phyloP scores from a whole-genome alignment of 306 rosid species.

The Cucurbita maxima region DNA sequence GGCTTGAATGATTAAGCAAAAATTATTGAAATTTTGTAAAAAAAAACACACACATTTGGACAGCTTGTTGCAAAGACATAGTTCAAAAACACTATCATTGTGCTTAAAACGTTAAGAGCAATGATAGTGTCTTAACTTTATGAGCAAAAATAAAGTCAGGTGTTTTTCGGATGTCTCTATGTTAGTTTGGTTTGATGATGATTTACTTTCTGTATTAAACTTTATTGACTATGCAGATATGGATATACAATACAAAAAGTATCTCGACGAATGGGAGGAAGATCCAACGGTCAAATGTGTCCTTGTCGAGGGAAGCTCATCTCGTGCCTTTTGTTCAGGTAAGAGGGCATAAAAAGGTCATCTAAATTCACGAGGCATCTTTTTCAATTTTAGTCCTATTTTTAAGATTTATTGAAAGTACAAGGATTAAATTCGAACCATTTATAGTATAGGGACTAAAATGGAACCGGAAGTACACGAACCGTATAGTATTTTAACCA shows the following conservation, averaged over 20 bases:
- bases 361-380: background rate
- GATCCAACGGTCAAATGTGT: constrained; percentile 83
- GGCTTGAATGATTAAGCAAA: background rate
- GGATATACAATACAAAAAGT: constrained; percentile 73
- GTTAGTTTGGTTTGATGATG: background rate
- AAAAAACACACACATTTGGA: background rate
- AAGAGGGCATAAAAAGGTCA: constrained; percentile 7
- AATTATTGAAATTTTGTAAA: background rate
- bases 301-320: constrained; percentile 67
- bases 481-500: no score
- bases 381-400: background rate
- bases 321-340: constrained; percentile 97
- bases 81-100: background rate
- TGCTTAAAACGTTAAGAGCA: background rate
- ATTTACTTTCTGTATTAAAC: constrained; percentile 7
- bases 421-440: no score
- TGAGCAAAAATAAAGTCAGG: background rate
- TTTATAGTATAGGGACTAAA: no score
- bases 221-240: constrained; percentile 42
- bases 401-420: no score
- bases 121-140: background rate
- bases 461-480: no score
- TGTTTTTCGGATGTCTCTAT: background rate
- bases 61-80: background rate
- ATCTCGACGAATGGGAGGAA: constrained; percentile 84